Conservation (phyloP, 2,329 filamentous ascomycete genomes). For the Aureobasidium leucospermi region DNA sequence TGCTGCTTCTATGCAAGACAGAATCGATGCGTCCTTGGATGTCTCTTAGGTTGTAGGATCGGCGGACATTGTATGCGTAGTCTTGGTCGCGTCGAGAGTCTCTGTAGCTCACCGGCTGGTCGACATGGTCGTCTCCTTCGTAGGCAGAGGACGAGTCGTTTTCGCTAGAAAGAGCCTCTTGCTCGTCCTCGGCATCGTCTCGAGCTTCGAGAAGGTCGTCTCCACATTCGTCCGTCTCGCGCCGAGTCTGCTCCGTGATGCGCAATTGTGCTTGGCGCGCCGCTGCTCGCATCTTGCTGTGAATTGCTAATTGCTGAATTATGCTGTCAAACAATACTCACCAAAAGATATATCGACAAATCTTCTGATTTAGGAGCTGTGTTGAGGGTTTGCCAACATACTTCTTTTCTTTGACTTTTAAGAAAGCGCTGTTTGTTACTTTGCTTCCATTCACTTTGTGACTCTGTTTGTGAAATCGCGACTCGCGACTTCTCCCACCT, state of each 20-base stretch:
- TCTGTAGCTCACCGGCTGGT: neutral
- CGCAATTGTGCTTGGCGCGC: neutral
- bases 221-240: neutral
- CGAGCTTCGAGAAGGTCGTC: neutral
- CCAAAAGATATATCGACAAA: no score
- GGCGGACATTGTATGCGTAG: neutral
- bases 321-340: no score
- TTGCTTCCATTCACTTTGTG: neutral
- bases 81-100: neutral
- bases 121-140: neutral
- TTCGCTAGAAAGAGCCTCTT: neutral
- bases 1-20: no score
- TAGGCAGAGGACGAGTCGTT: neutral
- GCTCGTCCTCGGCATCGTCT: neutral
- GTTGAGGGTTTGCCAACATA: no score
- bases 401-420: no score
- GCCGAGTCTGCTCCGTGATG: neutral
- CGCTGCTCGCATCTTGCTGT: slow-evolving; percentile 13
- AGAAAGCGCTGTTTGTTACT: neutral
- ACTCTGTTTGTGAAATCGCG: neutral
- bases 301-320: no score
- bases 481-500: neutral
- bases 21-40: neutral
- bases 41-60: neutral
- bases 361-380: no score